Percentiles rank a stretch among this genome's conserved stretches.
These are phyloP conservation scores for Mercurialis annua DNA, from an alignment of 345 rosid species.

Conservation along the genomic window DNA sequence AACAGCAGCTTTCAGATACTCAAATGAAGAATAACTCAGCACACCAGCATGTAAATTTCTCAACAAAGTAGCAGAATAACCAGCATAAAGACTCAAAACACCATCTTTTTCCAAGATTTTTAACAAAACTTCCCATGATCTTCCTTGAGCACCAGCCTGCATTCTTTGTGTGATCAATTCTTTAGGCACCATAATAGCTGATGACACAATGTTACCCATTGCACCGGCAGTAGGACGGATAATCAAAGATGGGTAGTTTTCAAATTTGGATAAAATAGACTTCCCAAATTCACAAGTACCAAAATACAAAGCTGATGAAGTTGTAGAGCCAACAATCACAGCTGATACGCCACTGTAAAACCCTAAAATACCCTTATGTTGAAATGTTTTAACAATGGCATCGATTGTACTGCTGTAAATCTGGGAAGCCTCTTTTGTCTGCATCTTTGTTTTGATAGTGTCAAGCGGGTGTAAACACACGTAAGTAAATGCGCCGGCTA, in stretches of 20 bases:
- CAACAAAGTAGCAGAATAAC: conserved; percentile 82
- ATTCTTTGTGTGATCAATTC: conserved; percentile 87
- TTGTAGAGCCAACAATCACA: conserved; percentile 84
- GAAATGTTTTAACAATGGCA: conserved; percentile 70
- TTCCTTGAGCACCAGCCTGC: conserved; percentile 86
- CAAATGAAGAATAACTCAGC: conserved; percentile 82
- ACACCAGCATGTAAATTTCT: conserved; percentile 94
- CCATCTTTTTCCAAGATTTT: conserved; percentile 82
- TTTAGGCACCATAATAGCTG: conserved; percentile 92
- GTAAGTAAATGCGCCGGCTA: conserved; percentile 92
- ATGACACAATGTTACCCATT: conserved; percentile 88
- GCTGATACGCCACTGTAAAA: conserved; percentile 92
- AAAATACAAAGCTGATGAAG: conserved; percentile 83
- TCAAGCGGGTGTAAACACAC: conserved; percentile 83
- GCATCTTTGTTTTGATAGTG: conserved; percentile 85
- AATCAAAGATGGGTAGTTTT: conserved; percentile 58
- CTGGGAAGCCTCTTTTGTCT: conserved; percentile 81
- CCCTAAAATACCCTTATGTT: conserved; percentile 69
- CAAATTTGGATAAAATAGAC: conserved; percentile 63
- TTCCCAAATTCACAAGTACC: conserved; percentile 97
- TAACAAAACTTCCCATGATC: conserved; percentile 74
- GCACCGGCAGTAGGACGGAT: conserved; percentile 97
- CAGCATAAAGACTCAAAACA: conserved; percentile 77
- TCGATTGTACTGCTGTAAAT: conserved; percentile 61
- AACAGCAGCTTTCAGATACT: conserved; percentile 78